These are phyloP conservation scores for Austroboletus niveus DNA, from an alignment of 1,284 basidiomycete genomes.

Conservation along the genomic window DNA sequence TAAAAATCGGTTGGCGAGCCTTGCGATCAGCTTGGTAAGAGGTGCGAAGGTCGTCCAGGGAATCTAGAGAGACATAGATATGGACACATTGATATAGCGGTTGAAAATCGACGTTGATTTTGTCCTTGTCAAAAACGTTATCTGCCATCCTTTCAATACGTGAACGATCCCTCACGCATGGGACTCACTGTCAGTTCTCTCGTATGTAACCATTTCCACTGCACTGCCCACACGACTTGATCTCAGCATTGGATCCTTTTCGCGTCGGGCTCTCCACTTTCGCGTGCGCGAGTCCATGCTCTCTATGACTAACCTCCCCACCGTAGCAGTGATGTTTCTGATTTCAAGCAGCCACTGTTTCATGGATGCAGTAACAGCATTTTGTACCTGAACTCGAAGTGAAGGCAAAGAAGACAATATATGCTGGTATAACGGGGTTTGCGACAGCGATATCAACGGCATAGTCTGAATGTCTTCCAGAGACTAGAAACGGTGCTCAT, in stretches of 20 bases:
- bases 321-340: constrained; percentile 82
- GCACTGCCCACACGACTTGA: constrained; percentile 90
- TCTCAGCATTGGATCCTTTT: constrained; percentile 73
- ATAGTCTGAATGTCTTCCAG: constrained; percentile 92
- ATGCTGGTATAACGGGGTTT: constrained; percentile 92
- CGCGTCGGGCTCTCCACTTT: constrained; percentile 81
- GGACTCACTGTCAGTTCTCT: constrained; percentile 89
- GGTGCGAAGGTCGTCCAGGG: constrained; percentile 83
- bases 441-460: constrained; percentile 86
- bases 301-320: constrained; percentile 88
- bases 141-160: constrained; percentile 46
- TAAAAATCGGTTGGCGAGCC: constrained; percentile 42
- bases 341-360: constrained; percentile 98
- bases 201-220: constrained; percentile 91
- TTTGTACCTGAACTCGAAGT: constrained; percentile 84
- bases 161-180: not conserved
- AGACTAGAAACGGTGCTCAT: constrained; percentile 53
- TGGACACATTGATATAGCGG: constrained; percentile 97
- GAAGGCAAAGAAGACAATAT: constrained; percentile 91
- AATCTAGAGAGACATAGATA: constrained; percentile 91
- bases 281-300: constrained; percentile 84
- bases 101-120: constrained; percentile 88
- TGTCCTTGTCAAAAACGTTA: constrained; percentile 89
- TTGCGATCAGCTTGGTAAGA: constrained; percentile 97
- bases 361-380: constrained; percentile 90